A percentile compares a stretch with the other conserved stretches of the same genome.
These are phyloP conservation scores for Sequoiadendron giganteum DNA, from an alignment of 75 land plant genomes.

Conservation along the genomic window DNA sequence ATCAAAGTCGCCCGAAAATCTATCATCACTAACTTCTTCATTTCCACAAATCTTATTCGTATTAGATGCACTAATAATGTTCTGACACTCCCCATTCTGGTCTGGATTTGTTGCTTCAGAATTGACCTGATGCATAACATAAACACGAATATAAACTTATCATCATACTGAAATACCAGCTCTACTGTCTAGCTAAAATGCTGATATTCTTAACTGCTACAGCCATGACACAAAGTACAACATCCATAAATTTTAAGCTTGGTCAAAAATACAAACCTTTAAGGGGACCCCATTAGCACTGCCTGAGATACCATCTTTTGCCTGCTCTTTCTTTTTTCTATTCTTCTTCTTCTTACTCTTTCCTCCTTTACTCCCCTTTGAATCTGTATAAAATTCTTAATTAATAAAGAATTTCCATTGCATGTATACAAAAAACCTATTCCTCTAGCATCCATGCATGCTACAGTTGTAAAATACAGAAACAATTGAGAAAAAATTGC, in stretches of 20 bases:
- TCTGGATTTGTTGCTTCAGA: background rate
- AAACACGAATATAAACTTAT: background rate
- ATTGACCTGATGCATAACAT: background rate
- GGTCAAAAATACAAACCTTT: slow-evolving; percentile 13
- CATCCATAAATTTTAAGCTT: background rate
- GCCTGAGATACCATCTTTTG: slow-evolving; percentile 24
- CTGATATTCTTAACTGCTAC: background rate
- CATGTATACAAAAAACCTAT: background rate
- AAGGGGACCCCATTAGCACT: slow-evolving; percentile 12
- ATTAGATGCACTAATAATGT: background rate
- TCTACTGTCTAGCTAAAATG: background rate
- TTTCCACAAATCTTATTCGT: slow-evolving; percentile 9
- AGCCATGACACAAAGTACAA: background rate
- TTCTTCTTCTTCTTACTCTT: slow-evolving; percentile 66
- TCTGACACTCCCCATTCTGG: background rate
- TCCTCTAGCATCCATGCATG: background rate
- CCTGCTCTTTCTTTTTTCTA: slow-evolving; percentile 45
- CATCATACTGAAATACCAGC: background rate
- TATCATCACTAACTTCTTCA: slow-evolving; percentile 24
- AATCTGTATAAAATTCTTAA: slow-evolving; percentile 25
- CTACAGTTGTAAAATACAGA: background rate
- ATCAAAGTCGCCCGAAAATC: slow-evolving; percentile 29
- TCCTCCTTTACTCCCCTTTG: slow-evolving; percentile 28
- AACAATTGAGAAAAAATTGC: background rate
- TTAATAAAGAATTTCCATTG: background rate